These are phyloP conservation scores for Phylloporus rhodoxanthus DNA, from an alignment of 768 basidiomycete genomes.

Conservation along the genomic window DNA sequence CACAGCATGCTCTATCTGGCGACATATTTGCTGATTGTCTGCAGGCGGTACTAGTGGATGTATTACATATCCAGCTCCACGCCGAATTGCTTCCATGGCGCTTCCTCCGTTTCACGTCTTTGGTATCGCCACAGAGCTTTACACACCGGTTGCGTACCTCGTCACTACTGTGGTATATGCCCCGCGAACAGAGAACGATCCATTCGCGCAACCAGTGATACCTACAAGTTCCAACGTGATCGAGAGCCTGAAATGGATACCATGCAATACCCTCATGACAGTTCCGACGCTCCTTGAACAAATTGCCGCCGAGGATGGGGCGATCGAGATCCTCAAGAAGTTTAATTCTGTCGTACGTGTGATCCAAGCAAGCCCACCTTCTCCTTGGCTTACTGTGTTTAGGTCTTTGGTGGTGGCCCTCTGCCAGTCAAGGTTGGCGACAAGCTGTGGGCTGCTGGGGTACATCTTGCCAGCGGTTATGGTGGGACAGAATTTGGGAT, in stretches of 20 bases:
- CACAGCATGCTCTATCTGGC: neutral
- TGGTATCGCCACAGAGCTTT: constrained; percentile 15
- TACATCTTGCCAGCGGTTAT: constrained; percentile 30
- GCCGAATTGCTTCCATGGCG: constrained; percentile 19
- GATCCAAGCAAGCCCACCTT: neutral
- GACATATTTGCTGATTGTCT: neutral
- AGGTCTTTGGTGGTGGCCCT: constrained; percentile 38
- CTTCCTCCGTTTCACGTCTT: constrained; percentile 26
- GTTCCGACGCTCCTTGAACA: constrained; percentile 37
- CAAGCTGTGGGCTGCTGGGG: constrained; percentile 28
- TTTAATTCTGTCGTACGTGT: constrained; percentile 28
- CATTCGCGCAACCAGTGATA: constrained; percentile 26
- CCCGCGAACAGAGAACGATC: constrained; percentile 17
- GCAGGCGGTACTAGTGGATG: neutral
- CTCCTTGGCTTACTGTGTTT: neutral
- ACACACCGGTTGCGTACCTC: constrained; percentile 16
- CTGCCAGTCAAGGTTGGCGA: constrained; percentile 33
- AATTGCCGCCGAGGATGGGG: constrained; percentile 27
- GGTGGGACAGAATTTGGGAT: constrained; percentile 32
- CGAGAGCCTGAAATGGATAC: constrained; percentile 26
- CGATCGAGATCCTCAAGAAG: constrained; percentile 22
- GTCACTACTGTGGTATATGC: constrained; percentile 20
- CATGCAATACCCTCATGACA: constrained; percentile 29
- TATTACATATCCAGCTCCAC: constrained; percentile 5
- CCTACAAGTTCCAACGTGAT: constrained; percentile 39